These are phyloP conservation scores for Striga asiatica DNA, from an alignment of 257 asterid species.

Conservation along the genomic window DNA sequence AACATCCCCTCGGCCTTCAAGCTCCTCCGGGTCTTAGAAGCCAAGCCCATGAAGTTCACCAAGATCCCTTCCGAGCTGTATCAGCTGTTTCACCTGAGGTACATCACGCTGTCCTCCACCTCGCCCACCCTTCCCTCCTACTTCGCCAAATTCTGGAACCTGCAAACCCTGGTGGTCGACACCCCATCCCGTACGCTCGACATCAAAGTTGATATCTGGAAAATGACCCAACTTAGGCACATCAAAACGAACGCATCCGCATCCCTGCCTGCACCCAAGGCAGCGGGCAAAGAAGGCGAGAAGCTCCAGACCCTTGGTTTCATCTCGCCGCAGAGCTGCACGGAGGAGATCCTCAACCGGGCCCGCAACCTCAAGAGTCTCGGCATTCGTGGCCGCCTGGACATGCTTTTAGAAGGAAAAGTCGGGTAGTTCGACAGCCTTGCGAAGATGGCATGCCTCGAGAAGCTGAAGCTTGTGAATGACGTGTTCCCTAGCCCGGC, in stretches of 20 bases:
- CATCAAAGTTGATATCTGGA: constrained; percentile 34
- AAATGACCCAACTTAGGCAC: constrained; percentile 32
- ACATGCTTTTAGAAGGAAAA: constrained; percentile 21
- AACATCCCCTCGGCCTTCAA: constrained; percentile 25
- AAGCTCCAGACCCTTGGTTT: constrained; percentile 38
- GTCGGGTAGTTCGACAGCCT: constrained; percentile 28
- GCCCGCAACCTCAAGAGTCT: constrained; percentile 32
- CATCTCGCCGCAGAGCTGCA: constrained; percentile 43
- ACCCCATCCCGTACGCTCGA: constrained; percentile 26
- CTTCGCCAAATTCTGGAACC: constrained; percentile 35
- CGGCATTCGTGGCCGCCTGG: constrained; percentile 40
- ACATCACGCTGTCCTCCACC: constrained; percentile 23
- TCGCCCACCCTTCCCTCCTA: constrained; percentile 19
- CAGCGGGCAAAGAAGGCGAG: constrained; percentile 14
- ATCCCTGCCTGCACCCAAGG: constrained; percentile 17
- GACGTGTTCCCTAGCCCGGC: constrained; percentile 24
- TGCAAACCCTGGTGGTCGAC: constrained; percentile 36
- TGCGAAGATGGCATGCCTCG: constrained; percentile 25
- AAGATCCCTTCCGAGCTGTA: constrained; percentile 13
- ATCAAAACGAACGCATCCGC: constrained; percentile 33
- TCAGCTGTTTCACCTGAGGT: constrained; percentile 29
- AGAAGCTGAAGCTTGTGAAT: constrained; percentile 38
- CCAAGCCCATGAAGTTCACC: constrained; percentile 21
- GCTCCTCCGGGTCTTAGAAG: constrained; percentile 33
- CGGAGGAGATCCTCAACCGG: constrained; percentile 23